Percentiles rank a stretch among this genome's conserved stretches.
Evolutionary conservation across 202 grass and related monocot genomes (phyloP).

Genomic region (Tripidium arundinaceum): DNA sequence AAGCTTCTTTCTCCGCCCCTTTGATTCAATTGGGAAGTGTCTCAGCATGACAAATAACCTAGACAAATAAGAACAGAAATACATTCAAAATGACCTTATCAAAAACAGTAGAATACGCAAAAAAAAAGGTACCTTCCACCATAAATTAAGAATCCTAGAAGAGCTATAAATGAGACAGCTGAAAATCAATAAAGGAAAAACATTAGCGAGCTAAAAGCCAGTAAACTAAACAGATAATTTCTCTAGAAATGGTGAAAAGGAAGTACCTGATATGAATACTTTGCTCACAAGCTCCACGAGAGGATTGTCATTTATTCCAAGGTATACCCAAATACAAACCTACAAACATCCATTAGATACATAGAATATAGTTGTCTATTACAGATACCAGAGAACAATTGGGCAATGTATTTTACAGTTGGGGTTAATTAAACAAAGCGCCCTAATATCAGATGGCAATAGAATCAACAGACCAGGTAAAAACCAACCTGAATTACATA

Average conservation of each 20-base stretch:
- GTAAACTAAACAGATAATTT: conserved; percentile 1
- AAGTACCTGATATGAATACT: conserved; percentile 69
- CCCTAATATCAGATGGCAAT: neutral
- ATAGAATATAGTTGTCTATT: neutral
- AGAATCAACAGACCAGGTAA: conserved; percentile 14
- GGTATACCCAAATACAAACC: conserved; percentile 81
- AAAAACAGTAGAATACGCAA: neutral
- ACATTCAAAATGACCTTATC: conserved; percentile 1
- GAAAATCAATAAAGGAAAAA: conserved; percentile 25
- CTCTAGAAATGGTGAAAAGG: neutral
- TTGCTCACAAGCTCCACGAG: conserved; percentile 48
- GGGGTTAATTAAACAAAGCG: conserved; percentile 9
- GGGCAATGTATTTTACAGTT: neutral
- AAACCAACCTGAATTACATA: conserved; percentile 72
- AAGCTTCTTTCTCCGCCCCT: conserved; percentile 81
- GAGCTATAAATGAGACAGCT: conserved; percentile 74
- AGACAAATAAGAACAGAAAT: conserved; percentile 2
- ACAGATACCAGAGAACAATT: neutral
- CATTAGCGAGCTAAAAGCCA: neutral
- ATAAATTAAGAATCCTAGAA: conserved; percentile 69
- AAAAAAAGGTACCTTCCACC: conserved; percentile 81
- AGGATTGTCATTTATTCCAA: conserved; percentile 53
- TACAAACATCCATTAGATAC: conserved; percentile 32
- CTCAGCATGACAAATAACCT: conserved; percentile 82
- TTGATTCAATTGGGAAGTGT: conserved; percentile 83